Evolutionary conservation across 1,284 basidiomycete genomes (phyloP).

Genomic region (Tilletiaria anomala): DNA sequence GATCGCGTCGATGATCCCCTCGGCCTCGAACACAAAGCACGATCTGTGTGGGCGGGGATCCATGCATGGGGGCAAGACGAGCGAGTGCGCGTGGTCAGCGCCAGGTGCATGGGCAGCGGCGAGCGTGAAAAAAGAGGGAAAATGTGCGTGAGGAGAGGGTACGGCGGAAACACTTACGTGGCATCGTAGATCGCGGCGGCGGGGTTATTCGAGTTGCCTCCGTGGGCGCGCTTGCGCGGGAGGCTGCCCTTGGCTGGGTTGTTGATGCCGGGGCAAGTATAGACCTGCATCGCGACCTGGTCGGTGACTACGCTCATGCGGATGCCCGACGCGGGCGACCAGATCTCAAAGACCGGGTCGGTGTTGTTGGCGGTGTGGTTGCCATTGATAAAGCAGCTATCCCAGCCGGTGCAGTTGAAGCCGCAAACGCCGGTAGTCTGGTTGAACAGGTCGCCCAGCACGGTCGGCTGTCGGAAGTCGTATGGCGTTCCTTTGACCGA

Average conservation of each 20-base stretch:
- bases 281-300: conserved; percentile 26
- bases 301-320: conserved; percentile 17
- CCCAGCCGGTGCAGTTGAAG: conserved; percentile 24
- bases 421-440: conserved; percentile 21
- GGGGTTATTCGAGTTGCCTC: conserved; percentile 18
- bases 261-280: conserved; percentile 20
- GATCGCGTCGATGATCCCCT: conserved; percentile 29
- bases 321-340: conserved; percentile 21
- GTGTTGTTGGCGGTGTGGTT: conserved; percentile 7
- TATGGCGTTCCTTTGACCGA: conserved; percentile 14
- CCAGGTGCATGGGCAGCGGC: too few relatives aligned
- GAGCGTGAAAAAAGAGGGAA: too few relatives aligned
- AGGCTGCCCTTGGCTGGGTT: conserved; percentile 16
- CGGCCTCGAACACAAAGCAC: conserved; percentile 28
- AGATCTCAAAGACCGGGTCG: conserved; percentile 20
- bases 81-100: too few relatives aligned
- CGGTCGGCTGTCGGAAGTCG: conserved; percentile 17
- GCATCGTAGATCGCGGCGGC: conserved; percentile 20
- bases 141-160: too few relatives aligned
- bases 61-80: too few relatives aligned
- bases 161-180: too few relatives aligned
- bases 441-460: conserved; percentile 19
- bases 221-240: conserved; percentile 26
- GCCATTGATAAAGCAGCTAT: conserved; percentile 25
- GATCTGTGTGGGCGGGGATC: too few relatives aligned